Conservation (phyloP, 495 filamentous ascomycete genomes). For the Penicillium canariense region DNA sequence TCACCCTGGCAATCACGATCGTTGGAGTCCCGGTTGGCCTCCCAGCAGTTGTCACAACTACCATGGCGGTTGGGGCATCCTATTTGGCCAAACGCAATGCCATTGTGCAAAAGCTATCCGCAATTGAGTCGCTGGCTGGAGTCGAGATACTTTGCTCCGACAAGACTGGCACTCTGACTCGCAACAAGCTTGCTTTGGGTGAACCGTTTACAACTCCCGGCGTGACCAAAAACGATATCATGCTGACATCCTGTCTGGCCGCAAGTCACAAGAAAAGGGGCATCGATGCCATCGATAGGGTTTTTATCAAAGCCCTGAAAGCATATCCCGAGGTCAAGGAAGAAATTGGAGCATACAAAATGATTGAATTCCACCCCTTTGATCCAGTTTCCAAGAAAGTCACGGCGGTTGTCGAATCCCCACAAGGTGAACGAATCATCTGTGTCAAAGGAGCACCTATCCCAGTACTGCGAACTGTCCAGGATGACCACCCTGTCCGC, state of each 20-base stretch:
- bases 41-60: constrained; percentile 91
- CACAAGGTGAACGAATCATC: constrained; percentile 73
- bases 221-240: constrained; percentile 77
- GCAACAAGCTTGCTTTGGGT: constrained; percentile 84
- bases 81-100: constrained; percentile 89
- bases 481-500: constrained; percentile 73
- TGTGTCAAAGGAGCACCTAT: constrained; percentile 92
- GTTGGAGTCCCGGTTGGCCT: constrained; percentile 95
- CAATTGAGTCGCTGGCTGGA: constrained; percentile 91
- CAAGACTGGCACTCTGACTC: constrained; percentile 84
- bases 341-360: constrained; percentile 71
- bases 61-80: constrained; percentile 91
- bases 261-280: constrained; percentile 93
- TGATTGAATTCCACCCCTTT: constrained; percentile 81
- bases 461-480: constrained; percentile 77
- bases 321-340: constrained; percentile 76
- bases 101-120: constrained; percentile 90
- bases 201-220: constrained; percentile 82
- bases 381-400: constrained; percentile 96
- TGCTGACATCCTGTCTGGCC: constrained; percentile 87
- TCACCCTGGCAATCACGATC: constrained; percentile 81
- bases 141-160: constrained; percentile 95
- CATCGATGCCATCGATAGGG: constrained; percentile 93
- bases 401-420: constrained; percentile 75
- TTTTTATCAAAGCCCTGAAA: constrained; percentile 80